A percentile compares a stretch with the other conserved stretches of the same genome.
These are phyloP conservation scores for Venturia aucupariae DNA, from an alignment of 2,329 filamentous ascomycete species.

Conservation along the genomic window DNA sequence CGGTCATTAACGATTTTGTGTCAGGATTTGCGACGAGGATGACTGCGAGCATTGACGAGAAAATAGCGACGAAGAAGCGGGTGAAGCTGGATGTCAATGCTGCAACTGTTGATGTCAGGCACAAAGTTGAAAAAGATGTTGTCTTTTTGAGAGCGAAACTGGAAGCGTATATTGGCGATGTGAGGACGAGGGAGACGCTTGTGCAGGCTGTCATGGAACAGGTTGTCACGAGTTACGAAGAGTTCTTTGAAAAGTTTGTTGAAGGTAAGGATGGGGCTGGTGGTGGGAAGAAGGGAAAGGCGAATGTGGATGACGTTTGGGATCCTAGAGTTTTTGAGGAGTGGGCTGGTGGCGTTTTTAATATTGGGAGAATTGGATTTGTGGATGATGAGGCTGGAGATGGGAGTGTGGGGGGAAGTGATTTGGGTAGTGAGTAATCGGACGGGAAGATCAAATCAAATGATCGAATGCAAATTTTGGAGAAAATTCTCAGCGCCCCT, in stretches of 20 bases:
- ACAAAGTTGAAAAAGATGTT: slow-evolving; percentile 49
- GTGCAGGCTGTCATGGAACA: slow-evolving; percentile 57
- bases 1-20: slow-evolving; percentile 59
- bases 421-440: slow-evolving; percentile 1
- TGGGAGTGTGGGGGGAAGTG: slow-evolving; percentile 21
- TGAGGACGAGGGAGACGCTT: slow-evolving; percentile 55
- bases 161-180: slow-evolving; percentile 55
- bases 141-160: slow-evolving; percentile 47
- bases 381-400: slow-evolving; percentile 23
- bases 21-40: slow-evolving; percentile 48
- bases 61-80: slow-evolving; percentile 14
- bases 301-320: slow-evolving; percentile 53
- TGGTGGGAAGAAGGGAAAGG: slow-evolving; percentile 47
- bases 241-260: slow-evolving; percentile 50
- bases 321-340: slow-evolving; percentile 55
- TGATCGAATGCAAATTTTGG: too few species aligned
- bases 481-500: too few species aligned
- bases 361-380: slow-evolving; percentile 36
- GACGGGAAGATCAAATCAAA: neutral
- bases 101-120: slow-evolving; percentile 38
- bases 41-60: slow-evolving; percentile 37
- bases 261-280: slow-evolving; percentile 24
- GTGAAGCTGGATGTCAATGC: slow-evolving; percentile 13
- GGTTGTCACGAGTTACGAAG: slow-evolving; percentile 53
- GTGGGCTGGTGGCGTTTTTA: slow-evolving; percentile 52